phyloP scores from a whole-genome alignment of 176 grass and related monocot species.

The Dactylis glomerata region DNA sequence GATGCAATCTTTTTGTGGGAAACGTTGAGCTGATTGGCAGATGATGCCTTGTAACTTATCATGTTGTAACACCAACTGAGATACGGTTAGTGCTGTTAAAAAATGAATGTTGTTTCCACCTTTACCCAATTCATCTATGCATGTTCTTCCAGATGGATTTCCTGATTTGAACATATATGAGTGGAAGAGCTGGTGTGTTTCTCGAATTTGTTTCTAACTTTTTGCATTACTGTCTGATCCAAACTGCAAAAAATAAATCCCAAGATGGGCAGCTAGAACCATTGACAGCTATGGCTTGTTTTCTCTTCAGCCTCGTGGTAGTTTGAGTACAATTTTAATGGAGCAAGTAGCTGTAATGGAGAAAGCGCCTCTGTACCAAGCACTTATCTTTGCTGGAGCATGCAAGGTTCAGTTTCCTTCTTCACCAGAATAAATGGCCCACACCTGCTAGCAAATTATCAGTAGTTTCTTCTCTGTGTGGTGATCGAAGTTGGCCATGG shows the following conservation, averaged over 20 bases:
- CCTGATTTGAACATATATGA: background rate
- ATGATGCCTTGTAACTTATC: background rate
- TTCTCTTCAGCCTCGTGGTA: background rate
- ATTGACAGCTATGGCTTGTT: background rate
- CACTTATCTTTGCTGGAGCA: constrained; percentile 2
- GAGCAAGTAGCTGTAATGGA: constrained; percentile 10
- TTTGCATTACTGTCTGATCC: background rate
- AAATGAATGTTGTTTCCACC: background rate
- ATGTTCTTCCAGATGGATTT: background rate
- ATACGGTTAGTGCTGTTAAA: background rate
- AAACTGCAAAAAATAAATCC: background rate
- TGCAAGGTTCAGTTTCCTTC: background rate
- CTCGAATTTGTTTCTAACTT: background rate
- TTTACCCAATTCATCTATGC: background rate
- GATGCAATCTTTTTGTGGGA: background rate
- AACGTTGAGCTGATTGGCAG: background rate
- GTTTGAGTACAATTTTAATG: background rate
- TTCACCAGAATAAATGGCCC: background rate
- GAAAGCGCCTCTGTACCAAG: background rate
- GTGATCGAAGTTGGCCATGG: background rate
- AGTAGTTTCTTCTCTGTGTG: background rate
- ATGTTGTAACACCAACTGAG: constrained; percentile 14
- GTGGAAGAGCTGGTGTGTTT: background rate
- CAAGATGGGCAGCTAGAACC: background rate
- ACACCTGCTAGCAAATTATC: background rate